Base-by-base conservation (phyloP, 2,329 filamentous ascomycete genomes). In the Pyricularia pennisetigena region DNA sequence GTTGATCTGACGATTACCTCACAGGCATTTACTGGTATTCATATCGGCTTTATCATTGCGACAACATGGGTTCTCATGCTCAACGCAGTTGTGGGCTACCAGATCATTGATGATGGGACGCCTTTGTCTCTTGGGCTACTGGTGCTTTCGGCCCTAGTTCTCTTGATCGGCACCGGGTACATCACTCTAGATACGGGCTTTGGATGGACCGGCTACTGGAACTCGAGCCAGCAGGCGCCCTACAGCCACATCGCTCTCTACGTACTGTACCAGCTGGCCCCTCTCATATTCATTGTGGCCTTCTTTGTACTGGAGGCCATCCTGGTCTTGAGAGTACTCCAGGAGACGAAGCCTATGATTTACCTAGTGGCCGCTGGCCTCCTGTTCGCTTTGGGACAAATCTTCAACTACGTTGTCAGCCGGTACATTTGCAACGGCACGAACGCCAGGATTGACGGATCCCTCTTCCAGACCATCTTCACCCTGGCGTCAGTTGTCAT, bases 371-470 rank as follows among this genome's bases (percentile, higher is more conserved):
- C 81, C 1, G 93, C 94, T 0, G 89, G 85, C 2, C 73, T 98
- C 2, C 83, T 97, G 20, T 99, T 99, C 76, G 93, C 92, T 29
- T 86, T 97, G 69, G 94, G 93, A 23, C 95, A 99, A 76, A 86
- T 99, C 71, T 99, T 99, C 85, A 92, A 97, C 81, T 99, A 97
- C 77, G 91, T 94, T 69, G 85, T 97, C 79, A 98, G 94, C 82
- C 86, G 89, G 16, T 90, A 97, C 77, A 93, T 99, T 70, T 99
- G 95, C 82, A 84, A 89, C 26, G 92, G 92, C 63, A 92, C 93
- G 0, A 76, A 83, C 61, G 93, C 93, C 72, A 93, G 91, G 78
- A 96, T 99, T 75, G 94, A 99, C 76, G 95, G 95, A 66, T 88
- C 94, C 6, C 80, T 99, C 0, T 99, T 99, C 78, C 87, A 97